phyloP scores from a whole-genome alignment of 805 yeast species.

The Yamadazyma tumulicola region DNA sequence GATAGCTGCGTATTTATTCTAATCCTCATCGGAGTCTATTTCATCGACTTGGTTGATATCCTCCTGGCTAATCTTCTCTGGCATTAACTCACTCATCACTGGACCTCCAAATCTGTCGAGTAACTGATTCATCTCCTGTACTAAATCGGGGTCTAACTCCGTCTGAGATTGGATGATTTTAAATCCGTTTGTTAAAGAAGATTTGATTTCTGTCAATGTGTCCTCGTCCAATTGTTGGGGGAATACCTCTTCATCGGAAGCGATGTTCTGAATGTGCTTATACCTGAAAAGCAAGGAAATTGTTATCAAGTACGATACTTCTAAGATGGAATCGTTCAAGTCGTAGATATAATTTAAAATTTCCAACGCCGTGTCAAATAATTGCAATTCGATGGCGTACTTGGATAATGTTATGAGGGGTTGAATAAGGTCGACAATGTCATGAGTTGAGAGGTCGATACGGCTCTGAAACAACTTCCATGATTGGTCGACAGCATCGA shows the following conservation, averaged over 20 bases:
- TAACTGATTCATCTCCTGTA: slow-evolving; percentile 48
- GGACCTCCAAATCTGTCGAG: slow-evolving; percentile 62
- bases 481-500: slow-evolving; percentile 58
- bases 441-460: background rate
- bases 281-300: slow-evolving; percentile 57
- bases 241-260: slow-evolving; percentile 24
- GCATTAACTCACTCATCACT: slow-evolving; percentile 38
- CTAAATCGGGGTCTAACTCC: slow-evolving; percentile 55
- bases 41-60: slow-evolving; percentile 45
- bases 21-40: slow-evolving; percentile 14
- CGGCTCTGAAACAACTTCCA: slow-evolving; percentile 65
- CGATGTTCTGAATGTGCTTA: slow-evolving; percentile 19
- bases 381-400: slow-evolving; percentile 72
- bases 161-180: slow-evolving; percentile 37
- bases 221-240: slow-evolving; percentile 22
- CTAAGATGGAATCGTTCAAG: slow-evolving; percentile 81
- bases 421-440: slow-evolving; percentile 56
- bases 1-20: background rate
- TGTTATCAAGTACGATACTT: slow-evolving; percentile 79
- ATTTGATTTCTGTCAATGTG: slow-evolving; percentile 38
- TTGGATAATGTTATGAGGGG: slow-evolving; percentile 71
- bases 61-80: slow-evolving; percentile 30
- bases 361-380: slow-evolving; percentile 62
- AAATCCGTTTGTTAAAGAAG: slow-evolving; percentile 43
- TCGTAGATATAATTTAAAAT: slow-evolving; percentile 67